phyloP scores from a whole-genome alignment of 2,329 filamentous ascomycete species.

The Aspergillus tubingensis region DNA sequence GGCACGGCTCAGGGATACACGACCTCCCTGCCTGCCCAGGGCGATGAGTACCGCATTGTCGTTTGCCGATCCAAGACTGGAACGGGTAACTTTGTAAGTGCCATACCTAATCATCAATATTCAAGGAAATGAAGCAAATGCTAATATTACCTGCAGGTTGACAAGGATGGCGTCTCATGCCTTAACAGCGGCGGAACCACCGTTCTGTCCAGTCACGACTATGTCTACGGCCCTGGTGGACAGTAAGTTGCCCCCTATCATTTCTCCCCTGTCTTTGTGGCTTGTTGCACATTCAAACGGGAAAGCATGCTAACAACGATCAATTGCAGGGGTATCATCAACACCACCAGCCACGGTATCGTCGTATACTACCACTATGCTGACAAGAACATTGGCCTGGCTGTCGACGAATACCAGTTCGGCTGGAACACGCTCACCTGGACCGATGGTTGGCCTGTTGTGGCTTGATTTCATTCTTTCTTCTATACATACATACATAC shows the following conservation, averaged over 20 bases:
- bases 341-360: slow-evolving; percentile 46
- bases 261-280: not conserved
- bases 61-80: slow-evolving; percentile 60
- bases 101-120: not conserved
- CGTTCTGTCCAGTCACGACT: slow-evolving; percentile 61
- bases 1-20: slow-evolving; percentile 61
- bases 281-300: not conserved
- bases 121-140: not conserved
- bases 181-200: slow-evolving; percentile 60
- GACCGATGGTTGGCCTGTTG: slow-evolving; percentile 48
- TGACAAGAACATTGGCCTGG: slow-evolving; percentile 54
- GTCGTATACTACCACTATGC: slow-evolving; percentile 67
- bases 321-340: slow-evolving; percentile 31
- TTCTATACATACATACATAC: not conserved
- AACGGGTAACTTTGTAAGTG: slow-evolving; percentile 55
- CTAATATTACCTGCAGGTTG: slow-evolving; percentile 39
- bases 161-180: slow-evolving; percentile 57
- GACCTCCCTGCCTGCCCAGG: slow-evolving; percentile 51
- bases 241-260: slow-evolving; percentile 52
- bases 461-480: slow-evolving; percentile 14
- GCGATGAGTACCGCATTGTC: slow-evolving; percentile 65
- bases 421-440: slow-evolving; percentile 52
- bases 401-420: slow-evolving; percentile 48
- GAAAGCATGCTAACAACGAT: not conserved
- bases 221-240: slow-evolving; percentile 66